These are phyloP conservation scores for Astrephomene gubernaculifera DNA, from an alignment of 139 green algal species.

Conservation along the genomic window DNA sequence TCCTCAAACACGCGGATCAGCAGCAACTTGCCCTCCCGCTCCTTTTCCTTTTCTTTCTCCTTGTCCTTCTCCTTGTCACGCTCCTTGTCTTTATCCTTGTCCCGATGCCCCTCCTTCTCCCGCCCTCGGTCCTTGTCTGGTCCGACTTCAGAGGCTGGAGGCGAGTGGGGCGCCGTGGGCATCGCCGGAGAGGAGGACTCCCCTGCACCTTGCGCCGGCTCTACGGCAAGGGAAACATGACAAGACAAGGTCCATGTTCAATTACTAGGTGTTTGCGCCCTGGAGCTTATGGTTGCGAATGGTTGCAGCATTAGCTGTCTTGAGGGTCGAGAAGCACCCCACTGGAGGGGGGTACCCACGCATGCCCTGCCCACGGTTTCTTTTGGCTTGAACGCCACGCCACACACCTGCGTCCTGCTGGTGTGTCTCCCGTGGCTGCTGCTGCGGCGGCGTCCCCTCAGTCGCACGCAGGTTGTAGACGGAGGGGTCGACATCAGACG, in stretches of 20 bases:
- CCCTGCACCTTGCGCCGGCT: neutral
- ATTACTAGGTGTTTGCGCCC: too few species aligned
- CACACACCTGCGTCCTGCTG: conserved; percentile 7
- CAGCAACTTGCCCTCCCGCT: conserved; percentile 44
- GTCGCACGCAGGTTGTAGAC: neutral
- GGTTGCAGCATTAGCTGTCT: too few species aligned
- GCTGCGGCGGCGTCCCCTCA: neutral
- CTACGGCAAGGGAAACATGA: too few species aligned
- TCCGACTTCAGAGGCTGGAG: too few species aligned
- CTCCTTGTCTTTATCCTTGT: neutral
- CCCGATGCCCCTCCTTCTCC: neutral
- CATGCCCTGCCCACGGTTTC: too few species aligned
- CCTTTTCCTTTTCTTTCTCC: conserved; percentile 20
- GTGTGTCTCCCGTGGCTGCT: neutral
- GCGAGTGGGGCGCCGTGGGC: too few species aligned
- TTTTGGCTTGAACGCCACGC: too few species aligned
- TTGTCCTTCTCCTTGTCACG: conserved; percentile 21
- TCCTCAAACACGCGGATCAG: conserved; percentile 61
- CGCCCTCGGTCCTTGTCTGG: neutral
- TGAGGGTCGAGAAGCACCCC: too few species aligned
- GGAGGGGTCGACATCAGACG: neutral
- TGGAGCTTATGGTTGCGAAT: too few species aligned
- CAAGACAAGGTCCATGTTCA: too few species aligned
- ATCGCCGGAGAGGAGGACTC: neutral
- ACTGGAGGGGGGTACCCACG: too few species aligned